Evolutionary conservation across 805 yeast genomes (phyloP).

Genomic region (Ogataea philodendri): DNA sequence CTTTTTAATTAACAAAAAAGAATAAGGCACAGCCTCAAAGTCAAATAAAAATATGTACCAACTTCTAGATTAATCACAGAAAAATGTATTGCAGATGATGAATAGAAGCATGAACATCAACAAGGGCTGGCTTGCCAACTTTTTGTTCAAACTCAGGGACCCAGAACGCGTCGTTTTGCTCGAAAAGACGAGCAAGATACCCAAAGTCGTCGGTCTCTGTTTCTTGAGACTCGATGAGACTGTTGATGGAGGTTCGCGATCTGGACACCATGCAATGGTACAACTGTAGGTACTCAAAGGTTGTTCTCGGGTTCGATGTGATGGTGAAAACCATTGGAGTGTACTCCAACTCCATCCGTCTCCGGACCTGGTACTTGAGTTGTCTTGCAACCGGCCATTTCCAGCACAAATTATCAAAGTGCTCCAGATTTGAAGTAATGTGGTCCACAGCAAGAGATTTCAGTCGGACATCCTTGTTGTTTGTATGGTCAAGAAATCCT

Average conservation of each 20-base stretch:
- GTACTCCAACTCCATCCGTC: conserved; percentile 6
- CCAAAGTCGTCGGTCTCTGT: conserved; percentile 9
- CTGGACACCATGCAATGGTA: conserved; percentile 1
- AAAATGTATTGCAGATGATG: conserved; percentile 1
- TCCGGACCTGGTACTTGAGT: conserved; percentile 5
- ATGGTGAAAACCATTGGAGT: neutral
- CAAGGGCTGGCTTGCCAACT: neutral
- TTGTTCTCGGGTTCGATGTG: conserved; percentile 3
- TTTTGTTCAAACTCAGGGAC: conserved; percentile 5
- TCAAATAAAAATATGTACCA: neutral
- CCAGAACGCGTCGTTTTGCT: conserved; percentile 9
- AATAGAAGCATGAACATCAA: neutral
- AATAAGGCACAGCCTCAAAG: conserved; percentile 11
- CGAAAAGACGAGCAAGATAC: conserved; percentile 4
- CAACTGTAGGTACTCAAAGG: neutral
- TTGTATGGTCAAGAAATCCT: conserved; percentile 11
- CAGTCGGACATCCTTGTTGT: conserved; percentile 7
- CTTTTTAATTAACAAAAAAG: conserved; percentile 1
- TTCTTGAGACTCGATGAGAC: conserved; percentile 9
- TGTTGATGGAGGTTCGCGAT: conserved; percentile 16
- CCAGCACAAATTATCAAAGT: conserved; percentile 6
- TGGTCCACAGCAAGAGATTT: conserved; percentile 2
- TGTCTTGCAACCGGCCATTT: conserved; percentile 18
- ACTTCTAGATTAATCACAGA: no score
- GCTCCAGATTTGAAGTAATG: conserved; percentile 3